These are phyloP conservation scores for Exophiala calicioides DNA, from an alignment of 2,329 filamentous ascomycete genomes.

Conservation along the genomic window DNA sequence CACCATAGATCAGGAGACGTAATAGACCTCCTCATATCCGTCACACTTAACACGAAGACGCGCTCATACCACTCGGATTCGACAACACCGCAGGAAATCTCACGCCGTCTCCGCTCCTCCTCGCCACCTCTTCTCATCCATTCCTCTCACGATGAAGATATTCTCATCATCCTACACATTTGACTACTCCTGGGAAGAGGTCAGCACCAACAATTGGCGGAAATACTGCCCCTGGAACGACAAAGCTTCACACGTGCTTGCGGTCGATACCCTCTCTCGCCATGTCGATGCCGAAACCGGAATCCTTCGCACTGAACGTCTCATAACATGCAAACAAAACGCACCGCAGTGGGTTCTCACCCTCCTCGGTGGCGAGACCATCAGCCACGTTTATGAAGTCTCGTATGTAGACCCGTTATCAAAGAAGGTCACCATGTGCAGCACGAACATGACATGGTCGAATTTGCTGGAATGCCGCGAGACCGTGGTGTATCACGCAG, in stretches of 20 bases:
- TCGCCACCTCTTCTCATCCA: neutral
- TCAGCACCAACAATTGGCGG: constrained; percentile 95
- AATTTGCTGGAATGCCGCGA: constrained; percentile 91
- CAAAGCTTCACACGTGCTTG: constrained; percentile 93
- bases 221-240: constrained; percentile 99
- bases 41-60: constrained; percentile 1
- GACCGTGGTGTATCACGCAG: constrained; percentile 76
- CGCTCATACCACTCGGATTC: neutral
- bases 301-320: constrained; percentile 71
- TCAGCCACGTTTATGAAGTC: constrained; percentile 89
- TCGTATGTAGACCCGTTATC: constrained; percentile 84
- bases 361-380: constrained; percentile 76
- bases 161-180: constrained; percentile 89
- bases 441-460: constrained; percentile 88
- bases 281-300: constrained; percentile 63
- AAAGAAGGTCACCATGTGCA: constrained; percentile 94
- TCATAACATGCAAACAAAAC: constrained; percentile 54
- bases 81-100: neutral
- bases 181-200: constrained; percentile 98
- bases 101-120: neutral
- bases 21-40: too few relatives aligned
- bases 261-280: constrained; percentile 88
- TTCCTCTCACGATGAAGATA: constrained; percentile 72
- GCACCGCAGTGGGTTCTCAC: constrained; percentile 63
- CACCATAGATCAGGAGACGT: too few relatives aligned